Evolutionary conservation across 352 stramenopile genomes (phyloP).

Genomic region (Pelagophyceae sp.): DNA sequence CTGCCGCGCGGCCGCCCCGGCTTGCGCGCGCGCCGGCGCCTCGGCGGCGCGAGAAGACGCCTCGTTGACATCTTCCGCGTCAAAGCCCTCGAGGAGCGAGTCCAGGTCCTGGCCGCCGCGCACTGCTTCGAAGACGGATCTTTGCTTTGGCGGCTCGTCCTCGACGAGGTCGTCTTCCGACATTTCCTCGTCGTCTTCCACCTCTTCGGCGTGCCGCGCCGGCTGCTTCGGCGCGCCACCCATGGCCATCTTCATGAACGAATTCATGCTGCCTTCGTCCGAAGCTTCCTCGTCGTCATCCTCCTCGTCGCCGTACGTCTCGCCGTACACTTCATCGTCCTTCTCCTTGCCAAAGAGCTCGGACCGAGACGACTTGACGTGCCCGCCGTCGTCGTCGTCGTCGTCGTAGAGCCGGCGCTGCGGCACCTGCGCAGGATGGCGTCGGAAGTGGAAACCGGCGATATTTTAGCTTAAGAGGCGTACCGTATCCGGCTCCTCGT

Average conservation of each 20-base stretch:
- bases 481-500: background rate
- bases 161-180: background rate
- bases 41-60: background rate
- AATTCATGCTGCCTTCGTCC: background rate
- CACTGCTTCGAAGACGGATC: background rate
- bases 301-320: background rate
- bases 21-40: background rate
- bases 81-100: background rate
- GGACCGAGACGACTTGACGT: background rate
- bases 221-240: no score
- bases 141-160: background rate
- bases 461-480: no score
- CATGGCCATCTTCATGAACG: background rate
- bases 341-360: background rate
- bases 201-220: background rate
- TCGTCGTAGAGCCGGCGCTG: background rate
- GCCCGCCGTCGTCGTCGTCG: background rate
- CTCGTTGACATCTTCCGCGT: background rate
- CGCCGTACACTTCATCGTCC: background rate
- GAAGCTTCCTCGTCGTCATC: background rate
- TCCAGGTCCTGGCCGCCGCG: background rate
- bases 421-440: background rate
- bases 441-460: background rate
- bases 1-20: background rate
- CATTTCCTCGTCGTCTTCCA: background rate